Evolutionary conservation across 2,329 filamentous ascomycete species (phyloP), one percentile per base, ranked within the genome.

Genomic region (Fusarium chuoi): DNA sequence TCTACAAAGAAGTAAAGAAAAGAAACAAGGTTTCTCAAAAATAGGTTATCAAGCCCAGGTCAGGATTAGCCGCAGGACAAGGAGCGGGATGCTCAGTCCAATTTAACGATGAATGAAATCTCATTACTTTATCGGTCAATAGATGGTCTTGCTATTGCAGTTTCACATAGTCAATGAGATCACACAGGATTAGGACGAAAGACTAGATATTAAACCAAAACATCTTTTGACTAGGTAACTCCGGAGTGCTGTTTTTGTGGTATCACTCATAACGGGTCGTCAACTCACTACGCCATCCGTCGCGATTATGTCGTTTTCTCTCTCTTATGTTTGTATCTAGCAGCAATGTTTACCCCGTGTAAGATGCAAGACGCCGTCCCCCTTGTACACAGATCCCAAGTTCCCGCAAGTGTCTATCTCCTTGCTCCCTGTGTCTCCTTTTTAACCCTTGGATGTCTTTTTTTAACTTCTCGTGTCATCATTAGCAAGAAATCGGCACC

Each of bases 241-340:
- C 76, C 68, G 74, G 77, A 78, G 77, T 78, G 77, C 68, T 75
- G 64, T 67, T 55, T 70, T 78, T 68, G 39, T 78, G 75, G 66
- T 78, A 78, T 78, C 77, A 77, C 77, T 78, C 77, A 69, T 78
- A 66, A 78, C 75, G 67, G 74, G 65, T 75, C 63, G 62, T 77
- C 75, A 78, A 76, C 74, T 71, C 74, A 68, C 73, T 71, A 73
- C 71, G 51, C 61, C 67, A 65, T 70, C 70, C 74, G 62, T 71
- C 72, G 59, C 66, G 52, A 48, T 65, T 56, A 61, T 65, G 48
- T 55, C 63, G 48, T 55, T 66, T 76, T 65, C 54, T 74, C 65
- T 75, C 46, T 60, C 42, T 35, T 52, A 45, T 70, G 30, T 44
- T 59, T 55, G 46, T 72, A 71, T 77, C 72, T 78, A 78, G 58